Percentiles rank a stretch among this genome's conserved stretches.
Evolutionary conservation across 768 basidiomycete species (phyloP).

Genomic region (Cubamyces sp.): DNA sequence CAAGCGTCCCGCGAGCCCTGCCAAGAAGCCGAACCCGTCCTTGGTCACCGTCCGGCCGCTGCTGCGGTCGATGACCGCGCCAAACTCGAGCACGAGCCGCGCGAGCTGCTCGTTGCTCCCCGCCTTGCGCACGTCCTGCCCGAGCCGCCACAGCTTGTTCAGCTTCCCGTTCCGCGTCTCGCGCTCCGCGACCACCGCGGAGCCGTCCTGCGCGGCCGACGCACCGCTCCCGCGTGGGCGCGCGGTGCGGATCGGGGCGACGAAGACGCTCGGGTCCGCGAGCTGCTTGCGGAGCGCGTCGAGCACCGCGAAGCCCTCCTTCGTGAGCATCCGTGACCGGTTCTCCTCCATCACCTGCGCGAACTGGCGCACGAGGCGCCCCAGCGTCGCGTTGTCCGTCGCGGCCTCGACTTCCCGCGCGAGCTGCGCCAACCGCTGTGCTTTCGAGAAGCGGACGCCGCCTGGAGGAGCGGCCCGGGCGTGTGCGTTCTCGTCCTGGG

Average conservation of each 20-base stretch:
- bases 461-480: slow-evolving; percentile 35
- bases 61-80: slow-evolving; percentile 66
- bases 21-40: slow-evolving; percentile 73
- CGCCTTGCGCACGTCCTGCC: slow-evolving; percentile 55
- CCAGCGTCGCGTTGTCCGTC: slow-evolving; percentile 58
- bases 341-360: slow-evolving; percentile 64
- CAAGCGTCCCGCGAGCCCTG: slow-evolving; percentile 60
- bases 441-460: slow-evolving; percentile 50
- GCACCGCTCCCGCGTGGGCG: slow-evolving; percentile 26
- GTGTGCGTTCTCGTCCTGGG: slow-evolving; percentile 34
- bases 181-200: slow-evolving; percentile 38
- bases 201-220: slow-evolving; percentile 37
- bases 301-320: slow-evolving; percentile 71
- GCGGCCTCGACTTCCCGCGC: slow-evolving; percentile 47
- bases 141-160: slow-evolving; percentile 60
- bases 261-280: slow-evolving; percentile 64
- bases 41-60: slow-evolving; percentile 76
- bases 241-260: slow-evolving; percentile 55
- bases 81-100: slow-evolving; percentile 70
- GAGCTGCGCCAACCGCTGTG: slow-evolving; percentile 53
- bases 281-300: slow-evolving; percentile 74
- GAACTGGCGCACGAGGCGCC: slow-evolving; percentile 61
- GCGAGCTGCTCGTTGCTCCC: slow-evolving; percentile 61
- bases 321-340: slow-evolving; percentile 66
- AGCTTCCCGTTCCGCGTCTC: slow-evolving; percentile 57